Base-by-base conservation (phyloP, 164 flowering plant genomes). In the Vitis cinerea region DNA sequence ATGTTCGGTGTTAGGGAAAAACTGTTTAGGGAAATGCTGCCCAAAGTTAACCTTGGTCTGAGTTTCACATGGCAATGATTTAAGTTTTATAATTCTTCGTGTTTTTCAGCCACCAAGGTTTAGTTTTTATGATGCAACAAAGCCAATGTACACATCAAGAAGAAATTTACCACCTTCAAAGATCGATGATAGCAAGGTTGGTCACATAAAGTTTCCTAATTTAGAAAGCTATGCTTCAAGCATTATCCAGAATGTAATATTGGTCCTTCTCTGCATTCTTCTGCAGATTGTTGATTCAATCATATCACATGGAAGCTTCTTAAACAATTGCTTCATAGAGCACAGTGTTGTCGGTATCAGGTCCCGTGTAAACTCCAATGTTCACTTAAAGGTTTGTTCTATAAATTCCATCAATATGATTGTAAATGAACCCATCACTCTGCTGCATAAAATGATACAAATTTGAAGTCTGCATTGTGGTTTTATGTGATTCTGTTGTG, bases 321-420 rank as follows among this genome's bases (percentile, higher is more conserved):
- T 95, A 72, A 82, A 73, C 54, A 78, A 87, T 62, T 83, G 90
- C 80, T 72, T 80, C 71, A 74, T 91, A 51, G 96, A 95, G 77
- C 98, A 95, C 78, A 91, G 94, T 58, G 94, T 95, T 56, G 84
- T 95, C 63, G 97, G 98, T 19, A 88, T 95, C 62, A 83, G 98
- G 68, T 93, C 99, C 47, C 80, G 96, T 44, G 83, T 92, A 65
- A 88, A 85, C 79, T 56, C 84, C 23, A 84, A 83, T 44, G 97
- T 78, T 54, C 92, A 91, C 63, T 74, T 95, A 55, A 93, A 93
- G 99, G 99, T 92, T 47, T n/a, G 83, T 67, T 62, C 29, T 56
- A 30, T 9, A 14, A 29, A 23, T 29, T 37, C 54, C 52, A 9
- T 10, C 27, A 29, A 10, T 53, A 9, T 5, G n/a, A 53, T 13